Base-by-base conservation (phyloP, 805 yeast species). In the Nadsonia fulvescens region DNA sequence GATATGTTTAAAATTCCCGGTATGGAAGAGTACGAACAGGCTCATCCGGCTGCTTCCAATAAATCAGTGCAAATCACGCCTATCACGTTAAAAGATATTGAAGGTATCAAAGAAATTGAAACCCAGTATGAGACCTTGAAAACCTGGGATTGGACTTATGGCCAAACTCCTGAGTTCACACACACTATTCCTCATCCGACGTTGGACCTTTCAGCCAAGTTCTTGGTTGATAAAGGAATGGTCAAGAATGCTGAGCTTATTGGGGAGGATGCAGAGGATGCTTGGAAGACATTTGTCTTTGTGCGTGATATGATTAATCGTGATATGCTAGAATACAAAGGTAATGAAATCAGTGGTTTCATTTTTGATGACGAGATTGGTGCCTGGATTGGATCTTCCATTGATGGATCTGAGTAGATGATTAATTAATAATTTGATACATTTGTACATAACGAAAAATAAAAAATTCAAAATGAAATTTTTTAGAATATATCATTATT, bases 111-210 rank as follows among this genome's bases (percentile, higher is more conserved):
- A 3, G 20, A n/a, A n/a, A n/a, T n/a, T n/a, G n/a, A n/a, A n/a
- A n/a, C n/a, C n/a, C n/a, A 48, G 13, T 39, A 51, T 5, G 35
- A 25, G 10, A 58, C 58, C 14, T 49, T 79, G 11, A 41, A 51
- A 22, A 47, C 58, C 12, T 74, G 89, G 76, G 53, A 63, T 2
- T 83, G 93, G 93, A 64, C 53, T 18, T 81, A 53, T 46, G 83
- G 81, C 1, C 54, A 60, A 12, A 74, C 93, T 0, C 94, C 95
- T 1, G 58, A 55, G 32, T 89, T 86, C 44, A 55, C 61, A 20
- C 68, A 76, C 31, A 39, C 41, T 1, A 43, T 75, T 11, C 40
- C 39, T 3, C 47, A 53, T 21, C 45, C 46, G 0, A 44, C 49
- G 20, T 34, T 43, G 32, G 45, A 53, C 8, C 34, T 56, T 36